Base-by-base conservation (phyloP, 805 yeast genomes). In the Torulaspora gathmanii region DNA sequence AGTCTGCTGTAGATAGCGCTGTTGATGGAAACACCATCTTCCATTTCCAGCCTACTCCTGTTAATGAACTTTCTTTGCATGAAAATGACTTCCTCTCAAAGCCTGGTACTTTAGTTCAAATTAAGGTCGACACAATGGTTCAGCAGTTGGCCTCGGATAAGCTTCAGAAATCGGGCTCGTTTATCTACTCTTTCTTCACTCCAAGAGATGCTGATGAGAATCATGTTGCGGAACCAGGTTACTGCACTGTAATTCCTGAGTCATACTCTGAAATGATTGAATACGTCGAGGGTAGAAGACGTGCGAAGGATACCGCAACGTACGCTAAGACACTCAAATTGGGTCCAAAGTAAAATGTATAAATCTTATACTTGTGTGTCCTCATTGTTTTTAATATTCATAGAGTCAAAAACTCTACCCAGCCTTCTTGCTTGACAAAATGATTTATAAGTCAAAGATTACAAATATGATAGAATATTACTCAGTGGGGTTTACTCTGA, bases 211-310 rank as follows among this genome's bases (percentile, higher is more conserved):
- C 68, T 6, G 56, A 60, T n/a, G 60, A 55, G 8, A 59, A 64
- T 6, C 65, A 61, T 27, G 54, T 50, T 4, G 62, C 59, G 1
- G 43, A 59, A 20, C 83, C 83, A 16, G 83, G 84, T n/a, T 82
- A 75, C 55, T 77, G 82, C 38, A 78, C 87, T 2, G 91, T 90
- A 40, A 71, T 90, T 40, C 97, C 97, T 3, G 85, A 85, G 62
- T 79, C 95, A 0, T 90, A 90, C 61, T 77, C 82, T 22, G 97
- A 90, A 65, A 90, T 89, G 95, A 88, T 90, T 81, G 84, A 80
- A 54, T 90, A 84, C 61, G 75, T 90, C 13, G 90, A 85, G 58
- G 97, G 95, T 22, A 80, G 95, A 68, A 83, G 97, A 71, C 80
- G 95, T 66, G 95, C 95, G 3, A 74, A 73, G 45, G 95, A 83